Evolutionary conservation across 805 yeast species (phyloP).

Genomic region (Ogataea angusta): DNA sequence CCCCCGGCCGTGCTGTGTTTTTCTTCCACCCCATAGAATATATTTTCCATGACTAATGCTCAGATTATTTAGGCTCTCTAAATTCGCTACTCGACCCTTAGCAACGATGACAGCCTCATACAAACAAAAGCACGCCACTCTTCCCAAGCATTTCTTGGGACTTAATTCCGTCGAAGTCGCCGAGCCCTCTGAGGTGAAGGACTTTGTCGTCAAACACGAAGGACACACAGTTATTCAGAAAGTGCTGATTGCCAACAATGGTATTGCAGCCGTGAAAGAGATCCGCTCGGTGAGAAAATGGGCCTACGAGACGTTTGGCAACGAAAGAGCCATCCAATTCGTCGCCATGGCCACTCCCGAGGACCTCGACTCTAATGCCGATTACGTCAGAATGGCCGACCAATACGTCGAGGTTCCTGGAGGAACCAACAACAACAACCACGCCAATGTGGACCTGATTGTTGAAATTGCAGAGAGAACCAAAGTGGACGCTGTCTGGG

Average conservation of each 20-base stretch:
- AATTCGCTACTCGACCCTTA: conserved; percentile 5
- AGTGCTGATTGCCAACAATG: conserved; percentile 93
- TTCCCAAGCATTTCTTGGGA: conserved; percentile 80
- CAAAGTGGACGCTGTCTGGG: conserved; percentile 98
- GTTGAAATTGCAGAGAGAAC: conserved; percentile 97
- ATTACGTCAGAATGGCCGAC: conserved; percentile 98
- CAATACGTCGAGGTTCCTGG: conserved; percentile 98
- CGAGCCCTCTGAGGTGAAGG: conserved; percentile 73
- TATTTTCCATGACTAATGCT: conserved; percentile 12
- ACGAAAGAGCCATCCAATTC: conserved; percentile 89
- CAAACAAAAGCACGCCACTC: conserved; percentile 27
- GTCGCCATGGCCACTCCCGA: conserved; percentile 99
- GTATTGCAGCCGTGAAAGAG: conserved; percentile 99
- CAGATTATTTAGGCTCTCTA: conserved; percentile 9
- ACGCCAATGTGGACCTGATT: conserved; percentile 95
- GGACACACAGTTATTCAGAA: conserved; percentile 94
- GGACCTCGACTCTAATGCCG: conserved; percentile 94
- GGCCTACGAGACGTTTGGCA: conserved; percentile 99
- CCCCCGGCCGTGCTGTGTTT: conserved; percentile 1
- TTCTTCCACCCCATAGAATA: background rate
- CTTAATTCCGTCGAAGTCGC: conserved; percentile 73
- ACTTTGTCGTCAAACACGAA: conserved; percentile 77
- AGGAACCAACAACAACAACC: conserved; percentile 97
- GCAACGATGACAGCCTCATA: conserved; percentile 20
- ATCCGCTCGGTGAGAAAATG: conserved; percentile 96